These are phyloP conservation scores for Aegilops tauschii DNA, from an alignment of 176 grass and related monocot genomes.

Conservation along the genomic window DNA sequence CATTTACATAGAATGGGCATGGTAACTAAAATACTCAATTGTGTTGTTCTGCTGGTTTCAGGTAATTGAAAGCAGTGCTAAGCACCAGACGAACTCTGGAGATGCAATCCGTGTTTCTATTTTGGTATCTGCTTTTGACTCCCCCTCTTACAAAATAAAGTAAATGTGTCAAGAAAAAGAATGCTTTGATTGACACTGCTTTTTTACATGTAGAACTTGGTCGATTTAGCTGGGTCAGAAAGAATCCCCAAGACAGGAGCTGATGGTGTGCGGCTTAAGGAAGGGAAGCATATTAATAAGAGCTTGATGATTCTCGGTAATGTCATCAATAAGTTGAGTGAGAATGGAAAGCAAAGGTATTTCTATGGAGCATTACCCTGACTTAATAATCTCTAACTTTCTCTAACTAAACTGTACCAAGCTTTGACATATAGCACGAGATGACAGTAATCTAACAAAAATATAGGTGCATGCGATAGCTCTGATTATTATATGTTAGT, in stretches of 20 bases:
- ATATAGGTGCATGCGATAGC: not conserved
- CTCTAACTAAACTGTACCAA: not conserved
- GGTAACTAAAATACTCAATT: not conserved
- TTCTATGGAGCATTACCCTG: not conserved
- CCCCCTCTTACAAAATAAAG: not conserved
- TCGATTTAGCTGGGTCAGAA: constrained; percentile 95
- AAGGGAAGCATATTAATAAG: constrained; percentile 96
- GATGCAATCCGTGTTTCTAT: constrained; percentile 88
- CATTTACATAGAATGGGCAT: not conserved
- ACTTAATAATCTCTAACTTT: not conserved
- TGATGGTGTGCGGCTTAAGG: constrained; percentile 79
- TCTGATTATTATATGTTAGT: not conserved
- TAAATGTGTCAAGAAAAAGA: not conserved
- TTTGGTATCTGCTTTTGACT: constrained; percentile 52
- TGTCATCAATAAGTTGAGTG: constrained; percentile 94
- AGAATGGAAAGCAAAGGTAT: constrained; percentile 84
- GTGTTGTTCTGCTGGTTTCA: constrained; percentile 21
- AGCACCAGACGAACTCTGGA: constrained; percentile 35
- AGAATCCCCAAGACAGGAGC: constrained; percentile 85
- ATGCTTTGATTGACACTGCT: constrained; percentile 13
- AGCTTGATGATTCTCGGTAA: constrained; percentile 96
- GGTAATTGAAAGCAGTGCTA: constrained; percentile 94
- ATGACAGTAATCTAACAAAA: not conserved
- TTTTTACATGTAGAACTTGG: constrained; percentile 69
- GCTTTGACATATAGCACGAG: not conserved